Base-by-base conservation (phyloP, 2,329 filamentous ascomycete species). In the Calonectria montana region DNA sequence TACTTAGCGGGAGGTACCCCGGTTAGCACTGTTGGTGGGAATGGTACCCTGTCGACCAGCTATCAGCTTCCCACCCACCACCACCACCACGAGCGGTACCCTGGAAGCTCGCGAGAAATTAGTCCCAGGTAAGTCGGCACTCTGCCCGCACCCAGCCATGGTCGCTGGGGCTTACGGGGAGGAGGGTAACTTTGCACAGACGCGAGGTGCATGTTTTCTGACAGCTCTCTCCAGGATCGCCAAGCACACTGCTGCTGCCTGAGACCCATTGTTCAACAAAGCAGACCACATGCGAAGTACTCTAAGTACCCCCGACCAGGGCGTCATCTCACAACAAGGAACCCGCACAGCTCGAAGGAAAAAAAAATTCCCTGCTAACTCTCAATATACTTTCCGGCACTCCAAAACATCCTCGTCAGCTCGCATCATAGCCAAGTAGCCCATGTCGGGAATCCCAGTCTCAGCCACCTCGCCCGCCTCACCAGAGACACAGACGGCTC, bases 391-490 rank as follows among this genome's bases (percentile, higher is more conserved):
- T 37, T 39, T 35, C 31, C 39, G 27, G 45, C 13, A 47, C 23
- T 39, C 45, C 45, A 39, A 37, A 16, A 50, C 53, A 64, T 64
- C 61, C 43, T 64, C 63, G 37, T 67, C 64, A 62, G 39, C 50
- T 65, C 43, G 27, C 43, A 48, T 65, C 53, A 61, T 65, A 47
- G 62, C 67, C 53, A 27, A 64, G 27, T 45, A 66, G 31, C 55
- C 68, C 53, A 37, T 62, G 68, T 61, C 63, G 27, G 37, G 39
- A 66, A 62, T 47, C 55, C 68, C 59, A 65, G 63, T 70, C 63
- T 53, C 61, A 55, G 59, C 50, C 27, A 47, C 65, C 53, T 68
- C 53, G 57, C 47, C 57, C 39, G 27, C 37, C 45, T 65, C 37
- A 45, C 37, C 63, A 63, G 27, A 47, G 55, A 66, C 68, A 62